A percentile compares a stretch with the other conserved stretches of the same genome.
Conservation (phyloP, 768 basidiomycete genomes). For the Saitozyma podzolica region DNA sequence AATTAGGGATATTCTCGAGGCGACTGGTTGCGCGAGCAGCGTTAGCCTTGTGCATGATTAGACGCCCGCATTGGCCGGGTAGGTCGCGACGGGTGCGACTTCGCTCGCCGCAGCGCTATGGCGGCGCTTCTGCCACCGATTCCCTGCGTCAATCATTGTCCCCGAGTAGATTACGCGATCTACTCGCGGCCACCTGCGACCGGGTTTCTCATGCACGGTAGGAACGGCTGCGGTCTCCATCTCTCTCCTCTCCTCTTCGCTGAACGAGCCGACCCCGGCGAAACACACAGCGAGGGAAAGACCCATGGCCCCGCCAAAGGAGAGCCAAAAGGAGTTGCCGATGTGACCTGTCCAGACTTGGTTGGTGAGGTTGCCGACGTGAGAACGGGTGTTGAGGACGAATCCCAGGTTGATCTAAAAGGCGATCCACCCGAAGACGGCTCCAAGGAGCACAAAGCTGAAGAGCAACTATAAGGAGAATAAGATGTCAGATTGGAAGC, state of each 20-base stretch:
- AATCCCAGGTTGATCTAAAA: background rate
- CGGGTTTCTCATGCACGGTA: slow-evolving; percentile 7
- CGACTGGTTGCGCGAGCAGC: too few relatives aligned
- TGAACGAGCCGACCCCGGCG: too few relatives aligned
- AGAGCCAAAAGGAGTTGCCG: slow-evolving; percentile 41
- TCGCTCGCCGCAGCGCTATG: too few relatives aligned
- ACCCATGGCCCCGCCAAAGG: slow-evolving; percentile 24
- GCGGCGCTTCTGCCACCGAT: slow-evolving; percentile 9
- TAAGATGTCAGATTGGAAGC: too few relatives aligned
- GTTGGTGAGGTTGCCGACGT: slow-evolving; percentile 8
- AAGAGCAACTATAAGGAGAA: too few relatives aligned
- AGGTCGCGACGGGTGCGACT: too few relatives aligned
- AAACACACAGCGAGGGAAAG: slow-evolving; percentile 11
- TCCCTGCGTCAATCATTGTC: too few relatives aligned
- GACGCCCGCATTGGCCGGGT: too few relatives aligned
- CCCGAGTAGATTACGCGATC: background rate
- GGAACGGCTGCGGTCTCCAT: slow-evolving; percentile 4
- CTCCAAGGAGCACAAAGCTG: too few relatives aligned
- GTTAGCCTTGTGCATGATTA: too few relatives aligned
- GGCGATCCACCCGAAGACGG: too few relatives aligned
- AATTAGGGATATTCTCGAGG: too few relatives aligned
- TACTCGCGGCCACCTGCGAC: slow-evolving; percentile 10
- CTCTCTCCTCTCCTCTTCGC: background rate
- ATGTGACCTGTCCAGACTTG: slow-evolving; percentile 22
- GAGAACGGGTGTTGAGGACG: slow-evolving; percentile 21